Conservation (phyloP, 768 basidiomycete genomes). For the Suillus cothurnatus region DNA sequence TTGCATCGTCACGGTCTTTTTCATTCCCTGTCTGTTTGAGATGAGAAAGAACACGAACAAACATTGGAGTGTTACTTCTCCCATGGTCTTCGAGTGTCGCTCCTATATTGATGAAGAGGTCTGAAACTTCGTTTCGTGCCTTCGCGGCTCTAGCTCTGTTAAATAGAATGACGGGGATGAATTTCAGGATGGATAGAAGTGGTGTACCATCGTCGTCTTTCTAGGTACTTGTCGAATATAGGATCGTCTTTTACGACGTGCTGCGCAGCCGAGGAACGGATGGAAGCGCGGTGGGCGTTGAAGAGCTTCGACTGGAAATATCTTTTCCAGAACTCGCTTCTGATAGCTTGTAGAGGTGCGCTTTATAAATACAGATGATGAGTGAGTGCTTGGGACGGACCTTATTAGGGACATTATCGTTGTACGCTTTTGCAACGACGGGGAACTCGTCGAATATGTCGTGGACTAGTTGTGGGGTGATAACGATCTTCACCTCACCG, state of each 20-base stretch:
- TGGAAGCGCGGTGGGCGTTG: constrained; percentile 92
- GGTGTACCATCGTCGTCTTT: constrained; percentile 86
- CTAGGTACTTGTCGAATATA: constrained; percentile 96
- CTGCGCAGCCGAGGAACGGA: constrained; percentile 81
- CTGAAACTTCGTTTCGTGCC: constrained; percentile 66
- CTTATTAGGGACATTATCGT: constrained; percentile 88
- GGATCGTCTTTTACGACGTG: constrained; percentile 88
- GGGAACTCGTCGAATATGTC: constrained; percentile 99
- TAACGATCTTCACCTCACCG: constrained; percentile 86
- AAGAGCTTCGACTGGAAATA: constrained; percentile 97
- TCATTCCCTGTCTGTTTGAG: constrained; percentile 77
- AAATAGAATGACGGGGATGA: neutral
- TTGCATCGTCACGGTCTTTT: constrained; percentile 93
- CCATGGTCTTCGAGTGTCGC: constrained; percentile 92
- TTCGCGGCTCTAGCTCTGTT: constrained; percentile 77
- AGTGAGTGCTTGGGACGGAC: constrained; percentile 39
- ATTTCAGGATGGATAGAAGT: neutral
- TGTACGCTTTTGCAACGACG: constrained; percentile 89
- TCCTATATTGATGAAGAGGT: constrained; percentile 80
- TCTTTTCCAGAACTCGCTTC: constrained; percentile 96
- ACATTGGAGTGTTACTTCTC: constrained; percentile 52
- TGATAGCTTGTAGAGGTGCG: constrained; percentile 56
- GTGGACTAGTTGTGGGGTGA: constrained; percentile 89
- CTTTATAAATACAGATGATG: constrained; percentile 15
- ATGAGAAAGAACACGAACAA: constrained; percentile 9